A percentile compares a stretch with the other conserved stretches of the same genome.
Evolutionary conservation across 768 basidiomycete species (phyloP).

Genomic region (Hericium coralloides): DNA sequence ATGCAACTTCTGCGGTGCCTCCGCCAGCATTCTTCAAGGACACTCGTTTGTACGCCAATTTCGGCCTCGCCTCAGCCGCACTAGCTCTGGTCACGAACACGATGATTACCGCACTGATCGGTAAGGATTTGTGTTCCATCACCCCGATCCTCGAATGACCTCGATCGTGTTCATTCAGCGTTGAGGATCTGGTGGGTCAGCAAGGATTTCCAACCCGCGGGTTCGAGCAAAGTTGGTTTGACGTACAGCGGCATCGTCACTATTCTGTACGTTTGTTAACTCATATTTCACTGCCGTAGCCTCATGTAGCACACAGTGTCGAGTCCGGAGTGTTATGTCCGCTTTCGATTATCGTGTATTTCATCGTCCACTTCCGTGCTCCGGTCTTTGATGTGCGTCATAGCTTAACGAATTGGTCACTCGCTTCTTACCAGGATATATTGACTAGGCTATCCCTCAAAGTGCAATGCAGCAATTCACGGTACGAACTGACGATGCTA

Average conservation of each 20-base stretch:
- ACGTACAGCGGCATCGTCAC: not conserved
- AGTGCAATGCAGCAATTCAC: not conserved
- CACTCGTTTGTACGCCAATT: not conserved
- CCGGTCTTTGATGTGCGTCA: not conserved
- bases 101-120: not conserved
- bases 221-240: not conserved
- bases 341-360: not conserved
- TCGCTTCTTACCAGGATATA: not conserved
- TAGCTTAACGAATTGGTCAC: not conserved
- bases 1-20: not conserved
- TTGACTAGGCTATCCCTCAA: not conserved
- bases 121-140: not conserved
- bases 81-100: not conserved
- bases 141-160: not conserved
- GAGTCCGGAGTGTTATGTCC: not conserved
- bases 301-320: not conserved
- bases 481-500: not conserved
- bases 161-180: not conserved
- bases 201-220: not conserved
- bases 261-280: not conserved
- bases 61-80: not conserved
- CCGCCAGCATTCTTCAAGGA: not conserved
- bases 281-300: not conserved
- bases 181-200: not conserved
- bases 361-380: not conserved